Conservation (phyloP, 108 stramenopile genomes). For the Cyclotella cryptica region DNA sequence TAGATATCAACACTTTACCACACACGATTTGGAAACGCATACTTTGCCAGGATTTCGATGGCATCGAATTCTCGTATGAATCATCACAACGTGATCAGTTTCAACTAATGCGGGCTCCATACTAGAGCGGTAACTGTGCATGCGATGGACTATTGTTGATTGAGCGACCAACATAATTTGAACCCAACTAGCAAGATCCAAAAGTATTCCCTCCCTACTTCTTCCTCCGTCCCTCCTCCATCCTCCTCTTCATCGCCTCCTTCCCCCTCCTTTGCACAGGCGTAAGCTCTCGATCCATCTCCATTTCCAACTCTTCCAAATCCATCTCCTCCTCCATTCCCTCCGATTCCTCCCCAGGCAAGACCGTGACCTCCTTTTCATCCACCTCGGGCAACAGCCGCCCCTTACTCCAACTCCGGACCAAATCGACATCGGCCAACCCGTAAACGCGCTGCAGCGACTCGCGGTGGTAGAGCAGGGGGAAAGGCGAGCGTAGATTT, state of each 20-base stretch:
- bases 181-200: neutral
- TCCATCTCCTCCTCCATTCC: constrained; percentile 58
- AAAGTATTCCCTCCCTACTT: neutral
- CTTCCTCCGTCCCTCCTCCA: constrained; percentile 59
- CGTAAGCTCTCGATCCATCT: constrained; percentile 65
- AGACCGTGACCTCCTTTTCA: constrained; percentile 32
- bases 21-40: too few species aligned
- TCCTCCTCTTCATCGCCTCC: constrained; percentile 76
- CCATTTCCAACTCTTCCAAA: constrained; percentile 70
- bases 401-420: constrained; percentile 83
- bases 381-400: constrained; percentile 52
- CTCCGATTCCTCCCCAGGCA: constrained; percentile 36
- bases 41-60: too few species aligned
- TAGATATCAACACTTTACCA: too few species aligned
- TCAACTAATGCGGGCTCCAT: too few species aligned
- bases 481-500: constrained; percentile 51
- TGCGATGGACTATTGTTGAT: too few species aligned
- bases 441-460: constrained; percentile 65
- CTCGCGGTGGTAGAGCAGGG: constrained; percentile 78
- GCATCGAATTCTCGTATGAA: too few species aligned
- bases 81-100: too few species aligned
- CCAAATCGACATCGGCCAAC: constrained; percentile 47
- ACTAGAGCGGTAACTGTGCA: too few species aligned
- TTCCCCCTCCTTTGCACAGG: constrained; percentile 75
- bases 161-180: neutral